phyloP scores from a whole-genome alignment of 768 basidiomycete species.

The Rhizopogon vesiculosus region DNA sequence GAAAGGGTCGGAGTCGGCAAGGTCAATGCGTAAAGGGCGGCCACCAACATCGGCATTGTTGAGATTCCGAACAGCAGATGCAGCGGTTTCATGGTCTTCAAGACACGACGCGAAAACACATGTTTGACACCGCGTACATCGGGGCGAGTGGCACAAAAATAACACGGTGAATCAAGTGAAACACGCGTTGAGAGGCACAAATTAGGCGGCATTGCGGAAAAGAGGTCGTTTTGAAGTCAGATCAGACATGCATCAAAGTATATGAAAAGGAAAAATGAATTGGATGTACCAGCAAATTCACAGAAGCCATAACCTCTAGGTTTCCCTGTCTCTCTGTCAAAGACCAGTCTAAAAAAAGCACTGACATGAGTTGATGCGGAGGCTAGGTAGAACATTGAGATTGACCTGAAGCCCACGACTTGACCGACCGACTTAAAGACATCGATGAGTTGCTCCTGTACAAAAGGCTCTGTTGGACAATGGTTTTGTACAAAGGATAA shows the following conservation, averaged over 20 bases:
- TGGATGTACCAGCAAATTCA: conserved; percentile 80
- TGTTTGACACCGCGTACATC: background rate
- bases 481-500: conserved; percentile 6
- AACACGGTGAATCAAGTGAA: conserved; percentile 10
- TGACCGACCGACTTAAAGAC: conserved; percentile 88
- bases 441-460: conserved; percentile 76
- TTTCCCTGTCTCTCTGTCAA: conserved; percentile 91
- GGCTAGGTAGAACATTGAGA: background rate
- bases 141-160: conserved; percentile 2
- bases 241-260: conserved; percentile 31
- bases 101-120: conserved; percentile 4
- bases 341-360: conserved; percentile 58
- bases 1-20: conserved; percentile 90
- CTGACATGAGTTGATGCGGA: background rate
- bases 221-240: conserved; percentile 34
- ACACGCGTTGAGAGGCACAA: conserved; percentile 3
- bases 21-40: conserved; percentile 87
- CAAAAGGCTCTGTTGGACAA: background rate
- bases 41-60: conserved; percentile 92
- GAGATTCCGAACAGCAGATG: conserved; percentile 93
- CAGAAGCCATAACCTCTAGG: conserved; percentile 93
- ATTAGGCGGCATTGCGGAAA: conserved; percentile 7
- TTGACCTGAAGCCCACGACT: conserved; percentile 82
- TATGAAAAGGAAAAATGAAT: conserved; percentile 23
- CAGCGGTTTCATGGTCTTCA: conserved; percentile 91